phyloP scores from a whole-genome alignment of 345 rosid species.

The Populus pruinosa region DNA sequence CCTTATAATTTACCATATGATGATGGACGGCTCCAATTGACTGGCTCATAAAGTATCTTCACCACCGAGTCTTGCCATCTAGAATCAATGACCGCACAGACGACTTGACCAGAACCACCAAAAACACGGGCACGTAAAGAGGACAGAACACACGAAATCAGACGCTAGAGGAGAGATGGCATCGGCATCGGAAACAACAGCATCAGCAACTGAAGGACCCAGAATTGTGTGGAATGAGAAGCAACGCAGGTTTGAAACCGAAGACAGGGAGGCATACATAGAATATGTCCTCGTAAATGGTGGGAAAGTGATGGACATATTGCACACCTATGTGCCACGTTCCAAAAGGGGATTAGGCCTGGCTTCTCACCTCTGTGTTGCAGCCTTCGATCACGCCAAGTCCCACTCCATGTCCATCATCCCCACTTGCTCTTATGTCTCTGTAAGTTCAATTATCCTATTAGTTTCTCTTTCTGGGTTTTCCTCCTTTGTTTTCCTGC shows the following conservation, averaged over 20 bases:
- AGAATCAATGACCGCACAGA: neutral
- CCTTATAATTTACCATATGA: neutral
- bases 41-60: neutral
- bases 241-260: constrained; percentile 65
- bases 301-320: constrained; percentile 65
- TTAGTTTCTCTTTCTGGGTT: neutral
- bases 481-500: neutral
- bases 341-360: constrained; percentile 79
- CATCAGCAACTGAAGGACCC: constrained; percentile 26
- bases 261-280: constrained; percentile 71
- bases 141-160: neutral
- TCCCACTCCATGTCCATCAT: constrained; percentile 56
- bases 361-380: constrained; percentile 78
- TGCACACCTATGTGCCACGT: constrained; percentile 75
- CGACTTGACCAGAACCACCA: neutral
- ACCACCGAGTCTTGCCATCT: neutral
- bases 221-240: constrained; percentile 61
- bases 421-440: constrained; percentile 87
- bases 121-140: neutral
- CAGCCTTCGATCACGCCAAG: constrained; percentile 72
- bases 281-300: constrained; percentile 55
- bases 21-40: neutral
- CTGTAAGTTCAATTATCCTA: constrained; percentile 35
- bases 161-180: constrained; percentile 18
- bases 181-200: neutral